A percentile compares a stretch with the other conserved stretches of the same genome.
Evolutionary conservation across 768 basidiomycete genomes (phyloP).

Genomic region (Phylloporus arenicola): DNA sequence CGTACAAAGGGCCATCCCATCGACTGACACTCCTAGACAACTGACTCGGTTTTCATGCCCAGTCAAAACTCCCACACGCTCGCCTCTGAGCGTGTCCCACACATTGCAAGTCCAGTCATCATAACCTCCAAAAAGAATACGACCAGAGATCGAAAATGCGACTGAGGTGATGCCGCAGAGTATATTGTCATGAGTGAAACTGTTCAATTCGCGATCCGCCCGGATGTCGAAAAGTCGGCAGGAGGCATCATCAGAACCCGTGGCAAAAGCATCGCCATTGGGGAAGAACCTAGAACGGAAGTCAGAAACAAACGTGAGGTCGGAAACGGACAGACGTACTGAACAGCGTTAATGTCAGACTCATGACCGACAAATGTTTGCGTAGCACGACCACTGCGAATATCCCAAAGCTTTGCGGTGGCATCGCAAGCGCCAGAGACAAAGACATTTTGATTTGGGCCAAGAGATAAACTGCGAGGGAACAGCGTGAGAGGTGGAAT

Average conservation of each 20-base stretch:
- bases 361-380: slow-evolving; percentile 99
- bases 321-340: slow-evolving; percentile 50
- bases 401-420: slow-evolving; percentile 98
- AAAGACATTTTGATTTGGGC: slow-evolving; percentile 89
- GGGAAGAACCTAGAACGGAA: slow-evolving; percentile 24
- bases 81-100: slow-evolving; percentile 98
- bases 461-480: slow-evolving; percentile 75
- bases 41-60: slow-evolving; percentile 98
- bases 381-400: slow-evolving; percentile 92
- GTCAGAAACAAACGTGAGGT: slow-evolving; percentile 4
- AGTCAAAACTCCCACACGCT: slow-evolving; percentile 93
- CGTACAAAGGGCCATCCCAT: slow-evolving; percentile 98
- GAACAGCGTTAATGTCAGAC: slow-evolving; percentile 98
- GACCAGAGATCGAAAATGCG: slow-evolving; percentile 96
- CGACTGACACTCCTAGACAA: slow-evolving; percentile 91
- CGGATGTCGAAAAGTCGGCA: slow-evolving; percentile 97
- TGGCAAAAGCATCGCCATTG: slow-evolving; percentile 97
- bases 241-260: slow-evolving; percentile 97
- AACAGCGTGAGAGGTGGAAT: slow-evolving; percentile 59
- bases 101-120: slow-evolving; percentile 99
- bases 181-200: slow-evolving; percentile 98
- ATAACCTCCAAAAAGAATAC: slow-evolving; percentile 96
- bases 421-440: slow-evolving; percentile 99
- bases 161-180: slow-evolving; percentile 98
- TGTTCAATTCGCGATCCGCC: slow-evolving; percentile 94